Conservation (phyloP, 2,329 filamentous ascomycete genomes). For the Trichoderma atroviride region DNA sequence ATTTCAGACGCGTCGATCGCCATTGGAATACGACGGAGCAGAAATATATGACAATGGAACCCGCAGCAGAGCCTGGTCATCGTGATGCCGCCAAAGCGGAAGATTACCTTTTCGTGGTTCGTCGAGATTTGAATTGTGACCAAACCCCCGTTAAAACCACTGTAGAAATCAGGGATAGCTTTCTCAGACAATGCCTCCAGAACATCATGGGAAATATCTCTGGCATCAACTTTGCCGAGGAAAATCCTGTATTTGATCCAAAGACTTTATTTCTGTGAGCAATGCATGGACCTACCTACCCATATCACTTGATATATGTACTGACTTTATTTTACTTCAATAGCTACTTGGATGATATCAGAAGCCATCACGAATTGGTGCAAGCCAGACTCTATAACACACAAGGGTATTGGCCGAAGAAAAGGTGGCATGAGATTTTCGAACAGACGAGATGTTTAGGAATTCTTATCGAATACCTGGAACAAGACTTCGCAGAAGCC, state of each 20-base stretch:
- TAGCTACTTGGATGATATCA: conserved; percentile 78
- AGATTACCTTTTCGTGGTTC: conserved; percentile 80
- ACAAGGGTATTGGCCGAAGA: conserved; percentile 61
- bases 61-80: conserved; percentile 48
- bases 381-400: conserved; percentile 52
- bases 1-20: conserved; percentile 57
- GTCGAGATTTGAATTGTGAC: conserved; percentile 81
- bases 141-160: conserved; percentile 73
- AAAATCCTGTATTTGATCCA: conserved; percentile 72
- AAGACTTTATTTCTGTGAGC: conserved; percentile 68
- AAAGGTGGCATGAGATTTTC: conserved; percentile 59
- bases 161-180: conserved; percentile 84
- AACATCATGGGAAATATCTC: conserved; percentile 43
- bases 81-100: conserved; percentile 68
- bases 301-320: background rate
- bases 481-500: conserved; percentile 75
- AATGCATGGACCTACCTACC: background rate
- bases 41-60: conserved; percentile 40
- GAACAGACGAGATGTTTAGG: conserved; percentile 68
- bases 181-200: conserved; percentile 65
- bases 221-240: conserved; percentile 75
- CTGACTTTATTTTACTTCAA: conserved; percentile 10
- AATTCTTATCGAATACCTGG: conserved; percentile 73
- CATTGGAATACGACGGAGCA: conserved; percentile 56
- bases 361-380: conserved; percentile 64